Evolutionary conservation across 148 eudicot species (phyloP), one percentile per base, ranked within the genome.

Genomic region (Chenopodium berlandieri): DNA sequence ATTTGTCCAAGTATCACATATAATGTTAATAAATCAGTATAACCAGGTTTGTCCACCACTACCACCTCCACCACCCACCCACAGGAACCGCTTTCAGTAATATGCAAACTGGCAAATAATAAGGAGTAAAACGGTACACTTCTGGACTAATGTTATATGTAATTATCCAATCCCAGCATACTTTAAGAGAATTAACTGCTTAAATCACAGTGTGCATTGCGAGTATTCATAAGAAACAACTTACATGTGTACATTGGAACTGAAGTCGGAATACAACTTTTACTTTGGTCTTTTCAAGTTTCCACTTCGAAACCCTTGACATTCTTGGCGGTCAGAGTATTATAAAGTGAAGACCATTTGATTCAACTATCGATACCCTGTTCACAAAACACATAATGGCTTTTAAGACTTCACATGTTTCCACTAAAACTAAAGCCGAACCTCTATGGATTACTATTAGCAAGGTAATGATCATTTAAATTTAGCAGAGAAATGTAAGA

Each of bases 211-310:
- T 20, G 63, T 20, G 58, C 47, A 32, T 54, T 8, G 9, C n/a
- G 44, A 20, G 40, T 77, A 30, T 30, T 54, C 37, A 25, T 32
- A 77, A n/a, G 48, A 69, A 27, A 46, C 80, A 84, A 85, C 98
- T 82, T 90, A 96, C 99, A 88, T 96, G 95, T 70, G 97, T 92
- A 80, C 98, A 95, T 86, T 96, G 94, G 88, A 94, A 96, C 84
- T 96, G 99, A 58, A 96, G 89, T 83, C 99, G 92, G 79, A 96
- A 96, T 74, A 94, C 98, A 37, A 94, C 98, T 92, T 94, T 92
- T 27, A 96, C 93, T 93, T 90, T 96, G 46, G 93, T 83, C 89
- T 92, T 96, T 88, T 96, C 99, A 85, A 90, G 85, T 87, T 92
- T 91, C 97, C 92, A 90, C 92, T 91, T 89, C 31, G 91, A 73